These are phyloP conservation scores for Eucalyptus pumila DNA, from an alignment of 345 rosid genomes.

Conservation along the genomic window DNA sequence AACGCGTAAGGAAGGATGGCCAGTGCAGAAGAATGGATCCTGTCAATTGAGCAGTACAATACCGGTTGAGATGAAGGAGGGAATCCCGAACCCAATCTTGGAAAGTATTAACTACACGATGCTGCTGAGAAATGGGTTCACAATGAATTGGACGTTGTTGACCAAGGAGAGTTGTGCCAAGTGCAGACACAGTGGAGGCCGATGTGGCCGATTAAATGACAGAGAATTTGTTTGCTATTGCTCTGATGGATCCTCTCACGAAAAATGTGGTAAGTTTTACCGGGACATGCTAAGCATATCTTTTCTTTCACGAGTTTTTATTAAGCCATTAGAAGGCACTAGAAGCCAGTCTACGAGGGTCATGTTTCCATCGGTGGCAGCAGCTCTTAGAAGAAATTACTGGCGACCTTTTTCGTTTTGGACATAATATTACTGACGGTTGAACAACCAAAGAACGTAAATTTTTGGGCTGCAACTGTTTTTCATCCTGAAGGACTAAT, in stretches of 20 bases:
- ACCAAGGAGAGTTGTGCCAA: background rate
- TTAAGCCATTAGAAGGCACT: background rate
- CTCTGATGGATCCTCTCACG: background rate
- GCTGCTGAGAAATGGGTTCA: background rate
- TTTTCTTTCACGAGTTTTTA: background rate
- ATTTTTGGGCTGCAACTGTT: background rate
- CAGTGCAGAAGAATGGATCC: background rate
- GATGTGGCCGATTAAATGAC: conserved; percentile 4
- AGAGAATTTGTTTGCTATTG: conserved; percentile 1
- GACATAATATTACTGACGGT: background rate
- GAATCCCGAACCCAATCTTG: background rate
- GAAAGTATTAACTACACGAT: background rate
- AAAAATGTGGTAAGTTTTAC: conserved; percentile 8
- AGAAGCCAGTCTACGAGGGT: background rate
- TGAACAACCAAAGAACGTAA: background rate
- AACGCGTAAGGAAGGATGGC: background rate
- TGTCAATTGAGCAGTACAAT: background rate
- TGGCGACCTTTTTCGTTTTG: background rate
- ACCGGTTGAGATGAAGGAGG: background rate
- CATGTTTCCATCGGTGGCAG: background rate
- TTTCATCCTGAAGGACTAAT: background rate
- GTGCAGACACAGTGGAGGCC: conserved; percentile 8
- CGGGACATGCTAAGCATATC: background rate
- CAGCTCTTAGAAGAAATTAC: background rate
- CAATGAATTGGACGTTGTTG: background rate